These are phyloP conservation scores for Fusarium avenaceum DNA, from an alignment of 2,329 filamentous ascomycete species.

Conservation along the genomic window DNA sequence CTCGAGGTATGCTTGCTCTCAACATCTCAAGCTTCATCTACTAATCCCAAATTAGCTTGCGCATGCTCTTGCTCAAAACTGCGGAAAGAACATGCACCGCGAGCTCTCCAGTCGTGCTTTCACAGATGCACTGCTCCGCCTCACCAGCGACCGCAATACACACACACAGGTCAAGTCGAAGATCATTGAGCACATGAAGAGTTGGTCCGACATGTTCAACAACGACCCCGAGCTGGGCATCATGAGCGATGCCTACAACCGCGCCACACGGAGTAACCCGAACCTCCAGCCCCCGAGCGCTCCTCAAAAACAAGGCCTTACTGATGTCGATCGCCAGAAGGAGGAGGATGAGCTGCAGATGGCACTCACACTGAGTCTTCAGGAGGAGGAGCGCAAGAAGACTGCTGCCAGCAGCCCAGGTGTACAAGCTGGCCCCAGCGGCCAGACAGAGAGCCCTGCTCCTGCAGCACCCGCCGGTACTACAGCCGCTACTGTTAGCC, in stretches of 20 bases:
- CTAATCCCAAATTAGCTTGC: conserved; percentile 70
- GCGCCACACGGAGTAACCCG: conserved; percentile 86
- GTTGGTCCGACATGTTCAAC: conserved; percentile 95
- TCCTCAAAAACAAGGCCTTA: conserved; percentile 92
- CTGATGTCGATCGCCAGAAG: conserved; percentile 88
- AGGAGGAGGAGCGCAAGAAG: conserved; percentile 81
- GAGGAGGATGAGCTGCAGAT: conserved; percentile 98
- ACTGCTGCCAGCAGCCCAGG: conserved; percentile 55
- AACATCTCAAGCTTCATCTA: not conserved
- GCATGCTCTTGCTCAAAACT: conserved; percentile 93
- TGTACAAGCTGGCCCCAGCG: conserved; percentile 55
- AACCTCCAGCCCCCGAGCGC: conserved; percentile 92
- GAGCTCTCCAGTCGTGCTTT: conserved; percentile 93
- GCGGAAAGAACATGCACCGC: conserved; percentile 86
- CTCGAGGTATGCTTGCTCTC: conserved; percentile 71
- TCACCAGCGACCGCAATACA: conserved; percentile 94
- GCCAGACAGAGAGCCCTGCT: conserved; percentile 59
- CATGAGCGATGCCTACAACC: conserved; percentile 95
- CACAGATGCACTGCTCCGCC: conserved; percentile 90
- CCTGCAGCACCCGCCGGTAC: conserved; percentile 81
- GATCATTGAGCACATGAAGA: conserved; percentile 95
- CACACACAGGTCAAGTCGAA: conserved; percentile 97
- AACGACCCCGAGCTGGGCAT: conserved; percentile 92
- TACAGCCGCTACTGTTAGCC: conserved; percentile 94
- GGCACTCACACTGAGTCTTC: conserved; percentile 90